Evolutionary conservation across 257 asterid genomes (phyloP), one percentile per base, ranked within the genome.

Genomic region (Thymus quinquecostatus): DNA sequence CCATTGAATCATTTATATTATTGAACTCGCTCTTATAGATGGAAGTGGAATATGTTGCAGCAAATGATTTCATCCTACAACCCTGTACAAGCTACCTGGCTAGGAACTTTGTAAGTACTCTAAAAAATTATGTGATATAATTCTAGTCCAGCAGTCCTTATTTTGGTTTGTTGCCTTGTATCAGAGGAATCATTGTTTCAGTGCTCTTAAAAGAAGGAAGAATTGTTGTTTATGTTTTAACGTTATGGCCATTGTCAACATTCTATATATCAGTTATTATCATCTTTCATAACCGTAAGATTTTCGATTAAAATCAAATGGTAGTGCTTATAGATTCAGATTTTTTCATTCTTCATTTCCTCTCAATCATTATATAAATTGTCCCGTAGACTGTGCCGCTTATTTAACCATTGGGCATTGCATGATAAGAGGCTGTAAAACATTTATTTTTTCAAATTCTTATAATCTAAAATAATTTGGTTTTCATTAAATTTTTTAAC

Each of bases 1-100:
- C 70, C 74, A 54, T 71, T 33, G 60, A 76, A 64, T 75, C 77
- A 58, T 73, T 38, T 64, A 76, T 68, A 69, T 62, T 77, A 71
- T 80, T 74, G 64, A 78, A 80, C 72, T 60, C 77, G 30, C 69
- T 82, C 94, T 92, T 78, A 90, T 84, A 75, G 87, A 87, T 86
- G 78, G 79, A 84, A 79, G 83, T 91, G 86, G 77, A 81, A 82
- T 86, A 68, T 86, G 71, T 86, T 89, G 92, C 98, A 92, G 97
- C 82, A 68, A 84, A 82, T 84, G 91, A 86, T 60, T 82, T 65
- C 79, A 80, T 88, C 72, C 76, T 78, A 45, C 89, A 75, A 63
- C 83, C 74, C 43, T 87, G 90, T 62, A 77, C 83, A 74, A 79
- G 85, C 82, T 90, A 83, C 77, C 78, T 92, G 62, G 95, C 97